Percentiles rank a stretch among this genome's conserved stretches.
These are phyloP conservation scores for Aspergillus homomorphus DNA, from an alignment of 495 filamentous ascomycete genomes.

Conservation along the genomic window DNA sequence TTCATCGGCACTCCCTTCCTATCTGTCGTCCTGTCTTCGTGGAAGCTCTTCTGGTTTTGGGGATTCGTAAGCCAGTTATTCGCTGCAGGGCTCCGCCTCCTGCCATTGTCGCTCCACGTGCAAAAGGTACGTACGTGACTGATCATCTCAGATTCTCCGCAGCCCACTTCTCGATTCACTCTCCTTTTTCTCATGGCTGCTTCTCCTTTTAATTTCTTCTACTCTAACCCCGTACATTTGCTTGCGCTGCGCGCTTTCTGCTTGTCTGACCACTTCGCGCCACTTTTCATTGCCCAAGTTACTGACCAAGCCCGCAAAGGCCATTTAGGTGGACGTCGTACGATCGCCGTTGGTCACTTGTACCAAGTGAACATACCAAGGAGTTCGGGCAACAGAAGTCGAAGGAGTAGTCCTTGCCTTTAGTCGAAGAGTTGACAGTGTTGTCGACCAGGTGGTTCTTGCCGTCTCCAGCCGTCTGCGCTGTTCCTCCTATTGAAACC, in stretches of 20 bases:
- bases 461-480: constrained; percentile 5
- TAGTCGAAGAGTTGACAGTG: background rate
- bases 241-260: background rate
- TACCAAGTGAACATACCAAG: background rate
- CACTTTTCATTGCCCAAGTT: background rate
- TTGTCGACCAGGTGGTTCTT: background rate
- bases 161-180: background rate
- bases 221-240: background rate
- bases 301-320: constrained; percentile 6
- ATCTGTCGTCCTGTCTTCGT: background rate
- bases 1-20: background rate
- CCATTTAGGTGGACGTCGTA: constrained; percentile 5
- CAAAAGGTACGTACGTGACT: constrained; percentile 16
- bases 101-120: constrained; percentile 18
- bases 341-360: background rate
- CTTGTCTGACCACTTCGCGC: background rate
- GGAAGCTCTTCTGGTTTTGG: background rate
- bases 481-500: constrained; percentile 14
- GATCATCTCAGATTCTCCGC: constrained; percentile 16
- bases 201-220: background rate
- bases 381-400: background rate
- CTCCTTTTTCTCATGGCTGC: constrained; percentile 3
- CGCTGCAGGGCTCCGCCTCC: constrained; percentile 16
- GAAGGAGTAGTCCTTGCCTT: background rate
- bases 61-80: background rate